Conservation (phyloP, 257 asterid species). For the Ehretia macrophylla region DNA sequence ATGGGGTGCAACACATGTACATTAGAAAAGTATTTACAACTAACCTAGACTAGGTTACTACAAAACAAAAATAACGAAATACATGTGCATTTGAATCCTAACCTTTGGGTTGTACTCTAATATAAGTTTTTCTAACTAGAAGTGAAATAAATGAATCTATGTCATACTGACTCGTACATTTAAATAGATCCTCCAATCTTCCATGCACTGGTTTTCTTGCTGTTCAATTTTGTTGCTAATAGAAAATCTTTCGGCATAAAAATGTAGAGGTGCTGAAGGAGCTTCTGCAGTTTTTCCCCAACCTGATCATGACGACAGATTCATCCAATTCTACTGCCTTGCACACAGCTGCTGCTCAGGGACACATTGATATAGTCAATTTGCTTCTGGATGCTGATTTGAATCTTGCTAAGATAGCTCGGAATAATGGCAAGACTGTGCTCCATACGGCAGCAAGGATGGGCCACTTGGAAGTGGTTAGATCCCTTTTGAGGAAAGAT, state of each 20-base stretch:
- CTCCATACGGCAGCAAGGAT: slow-evolving; percentile 94
- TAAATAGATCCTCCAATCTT: no score
- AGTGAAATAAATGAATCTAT: no score
- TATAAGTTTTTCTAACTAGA: no score
- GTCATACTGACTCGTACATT: no score
- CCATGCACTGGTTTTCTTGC: no score
- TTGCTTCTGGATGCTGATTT: slow-evolving; percentile 71
- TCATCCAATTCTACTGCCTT: slow-evolving; percentile 76
- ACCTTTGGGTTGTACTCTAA: no score
- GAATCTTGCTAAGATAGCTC: slow-evolving; percentile 79
- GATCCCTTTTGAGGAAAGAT: slow-evolving; percentile 61
- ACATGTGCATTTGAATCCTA: no score
- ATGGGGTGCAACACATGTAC: no score
- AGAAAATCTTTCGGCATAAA: slow-evolving; percentile 4
- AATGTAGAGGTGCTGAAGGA: slow-evolving; percentile 78
- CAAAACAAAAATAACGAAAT: no score
- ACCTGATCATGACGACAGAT: slow-evolving; percentile 85
- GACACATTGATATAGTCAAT: slow-evolving; percentile 65
- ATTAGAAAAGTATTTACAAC: no score
- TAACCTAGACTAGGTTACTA: no score
- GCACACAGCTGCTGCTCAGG: slow-evolving; percentile 98
- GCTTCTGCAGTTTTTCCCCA: slow-evolving; percentile 58
- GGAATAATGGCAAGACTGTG: slow-evolving; percentile 87
- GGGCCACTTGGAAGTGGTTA: slow-evolving; percentile 93
- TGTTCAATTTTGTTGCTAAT: no score